Base-by-base conservation (phyloP, 2,329 filamentous ascomycete species). In the Ampelomyces quisqualis region DNA sequence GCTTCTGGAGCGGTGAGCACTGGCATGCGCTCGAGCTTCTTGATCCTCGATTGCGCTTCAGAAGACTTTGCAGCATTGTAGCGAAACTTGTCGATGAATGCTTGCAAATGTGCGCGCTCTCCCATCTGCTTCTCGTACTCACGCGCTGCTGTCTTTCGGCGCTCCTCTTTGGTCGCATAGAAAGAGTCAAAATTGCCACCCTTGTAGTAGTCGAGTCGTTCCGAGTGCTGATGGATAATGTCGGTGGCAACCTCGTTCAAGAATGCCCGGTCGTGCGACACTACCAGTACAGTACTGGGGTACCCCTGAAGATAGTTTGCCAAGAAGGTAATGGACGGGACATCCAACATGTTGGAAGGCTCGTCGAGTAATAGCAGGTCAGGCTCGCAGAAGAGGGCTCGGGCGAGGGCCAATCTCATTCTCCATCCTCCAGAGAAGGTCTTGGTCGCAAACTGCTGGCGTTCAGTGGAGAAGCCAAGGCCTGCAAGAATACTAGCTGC, bases 341-440 rank as follows among this genome's bases (percentile, higher is more conserved):
- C 93, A 73, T 97, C 93, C 88, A 98, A 90, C 91, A 97, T 97
- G 83, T 97, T 97, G 40, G 91, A 97, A 73, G 93, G 93, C 82
- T 98, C 93, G 76, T 98, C 93, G 57, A 98, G 89, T 68, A 98
- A 79, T 45, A 98, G 74, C 37, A 98, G 77, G 72, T 98, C 93
- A 29, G 93, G 93, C 69, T 98, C 93, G 74, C 93, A 98, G 77
- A 98, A 98, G 23, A 98, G 80, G 10, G 93, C 93, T 78, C 93
- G 79, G 9, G 93, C 93, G 49, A 98, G 79, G 10, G 93, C 93
- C 62, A 98, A 75, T 76, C 93, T 86, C 93, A 98, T 98, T 72
- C 93, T 84, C 93, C 93, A 98, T 86, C 93, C 93, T 79, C 93
- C 93, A 38, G 93, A 98, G 74, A 98, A 98, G 4, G 91, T 97